A percentile compares a stretch with the other conserved stretches of the same genome.
Evolutionary conservation across 1,139 yeast species (phyloP).

Genomic region (Taphrina communis): DNA sequence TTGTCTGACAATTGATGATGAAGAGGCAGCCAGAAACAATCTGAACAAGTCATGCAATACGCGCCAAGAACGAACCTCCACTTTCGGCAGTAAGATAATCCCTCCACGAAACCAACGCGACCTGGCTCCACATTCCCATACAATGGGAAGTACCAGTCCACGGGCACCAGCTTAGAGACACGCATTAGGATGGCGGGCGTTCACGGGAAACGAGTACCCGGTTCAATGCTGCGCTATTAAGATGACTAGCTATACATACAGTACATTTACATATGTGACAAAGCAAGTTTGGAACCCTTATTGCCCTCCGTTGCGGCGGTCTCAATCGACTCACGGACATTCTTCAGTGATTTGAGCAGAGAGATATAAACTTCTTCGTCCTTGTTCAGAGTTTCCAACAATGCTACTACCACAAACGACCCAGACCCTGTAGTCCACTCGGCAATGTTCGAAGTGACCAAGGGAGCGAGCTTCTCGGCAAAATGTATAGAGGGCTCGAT

Average conservation of each 20-base stretch:
- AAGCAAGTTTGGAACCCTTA: constrained; percentile 25
- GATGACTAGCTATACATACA: too few species aligned
- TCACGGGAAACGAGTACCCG: too few species aligned
- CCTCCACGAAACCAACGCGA: too few species aligned
- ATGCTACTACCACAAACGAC: constrained; percentile 74
- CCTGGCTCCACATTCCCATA: too few species aligned
- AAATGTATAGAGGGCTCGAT: constrained; percentile 68
- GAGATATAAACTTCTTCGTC: constrained; percentile 52
- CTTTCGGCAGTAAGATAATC: too few species aligned
- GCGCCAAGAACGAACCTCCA: too few species aligned
- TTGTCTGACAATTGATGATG: not conserved
- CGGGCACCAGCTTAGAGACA: too few species aligned
- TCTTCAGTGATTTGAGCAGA: constrained; percentile 2
- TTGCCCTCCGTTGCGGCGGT: constrained; percentile 31
- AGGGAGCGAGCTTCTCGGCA: constrained; percentile 59
- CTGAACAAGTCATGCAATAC: too few species aligned
- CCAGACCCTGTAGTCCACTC: constrained; percentile 79
- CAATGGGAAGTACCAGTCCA: too few species aligned
- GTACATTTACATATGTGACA: constrained; percentile 5
- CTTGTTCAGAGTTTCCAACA: constrained; percentile 53
- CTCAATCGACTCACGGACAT: constrained; percentile 7
- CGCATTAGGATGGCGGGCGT: too few species aligned
- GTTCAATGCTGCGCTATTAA: not conserved
- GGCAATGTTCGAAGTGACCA: constrained; percentile 58
- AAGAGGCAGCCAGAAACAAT: not conserved